Percentiles rank a stretch among this genome's conserved stretches.
These are phyloP conservation scores for Colletotrichum scovillei DNA, from an alignment of 2,329 filamentous ascomycete genomes.

Conservation along the genomic window DNA sequence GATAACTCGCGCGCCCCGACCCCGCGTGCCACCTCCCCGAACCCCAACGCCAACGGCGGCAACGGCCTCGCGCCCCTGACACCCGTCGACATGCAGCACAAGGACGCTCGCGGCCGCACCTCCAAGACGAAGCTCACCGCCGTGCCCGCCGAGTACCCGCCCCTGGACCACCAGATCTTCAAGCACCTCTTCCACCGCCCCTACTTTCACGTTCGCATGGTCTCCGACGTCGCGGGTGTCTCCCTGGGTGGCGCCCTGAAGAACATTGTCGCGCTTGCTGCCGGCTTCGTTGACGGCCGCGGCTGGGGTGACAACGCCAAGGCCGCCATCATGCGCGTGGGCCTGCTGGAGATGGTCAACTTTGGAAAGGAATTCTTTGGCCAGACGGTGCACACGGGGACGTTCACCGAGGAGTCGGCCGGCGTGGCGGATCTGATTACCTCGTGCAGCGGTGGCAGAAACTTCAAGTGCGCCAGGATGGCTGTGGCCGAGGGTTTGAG, in stretches of 20 bases:
- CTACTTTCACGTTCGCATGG: conserved; percentile 97
- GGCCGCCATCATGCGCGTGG: conserved; percentile 97
- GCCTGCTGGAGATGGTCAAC: conserved; percentile 94
- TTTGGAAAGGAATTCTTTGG: conserved; percentile 96
- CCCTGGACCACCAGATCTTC: conserved; percentile 86
- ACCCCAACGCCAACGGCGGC: conserved; percentile 59
- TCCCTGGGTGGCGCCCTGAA: conserved; percentile 95
- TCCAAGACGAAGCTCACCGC: conserved; percentile 79
- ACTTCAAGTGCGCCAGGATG: conserved; percentile 93
- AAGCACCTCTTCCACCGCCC: conserved; percentile 91
- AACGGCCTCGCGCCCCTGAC: conserved; percentile 47
- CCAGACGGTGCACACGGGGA: conserved; percentile 81
- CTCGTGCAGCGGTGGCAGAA: conserved; percentile 89
- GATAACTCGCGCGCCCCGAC: conserved; percentile 82
- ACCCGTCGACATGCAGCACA: conserved; percentile 70
- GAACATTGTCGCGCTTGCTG: conserved; percentile 94
- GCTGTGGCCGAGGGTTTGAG: conserved; percentile 81
- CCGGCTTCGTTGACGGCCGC: conserved; percentile 93
- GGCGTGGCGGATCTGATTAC: conserved; percentile 97
- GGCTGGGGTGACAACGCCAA: conserved; percentile 99
- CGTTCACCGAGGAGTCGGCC: conserved; percentile 96
- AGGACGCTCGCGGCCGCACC: conserved; percentile 74
- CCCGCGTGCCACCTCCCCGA: conserved; percentile 59
- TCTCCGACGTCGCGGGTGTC: conserved; percentile 95
- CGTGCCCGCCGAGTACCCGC: conserved; percentile 84